Evolutionary conservation across 768 basidiomycete genomes (phyloP), one percentile per base, ranked within the genome.

Genomic region (Collybia sp.): DNA sequence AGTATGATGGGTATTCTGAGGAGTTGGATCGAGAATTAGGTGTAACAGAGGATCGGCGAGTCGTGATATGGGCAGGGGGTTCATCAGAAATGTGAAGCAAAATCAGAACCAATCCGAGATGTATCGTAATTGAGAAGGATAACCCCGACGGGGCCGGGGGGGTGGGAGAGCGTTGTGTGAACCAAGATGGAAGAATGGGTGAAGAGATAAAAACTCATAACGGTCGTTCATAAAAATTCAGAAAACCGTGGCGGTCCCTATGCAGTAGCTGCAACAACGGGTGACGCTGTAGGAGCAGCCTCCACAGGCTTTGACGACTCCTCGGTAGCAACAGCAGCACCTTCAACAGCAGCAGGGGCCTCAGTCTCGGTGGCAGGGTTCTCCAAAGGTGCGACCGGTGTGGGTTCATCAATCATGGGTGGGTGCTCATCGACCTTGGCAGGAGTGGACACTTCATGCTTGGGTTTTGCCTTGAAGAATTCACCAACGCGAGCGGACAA

Each of bases 391-490:
- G 88, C 89, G 52, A 93, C 80, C 10, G 85, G 85, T 25, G 76
- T 57, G 41, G 88, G 88, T 69, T 88, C 82, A 42, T 91, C 92
- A 54, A 93, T 87, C 74, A 83, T 82, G 53, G 92, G 91, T 33
- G 92, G 89, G 63, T 89, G 75, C 72, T 92, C 88, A 52, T 91
- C 85, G 47, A 93, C 88, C 76, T 91, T 93, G 39, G 88, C 75
- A 46, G 90, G 80, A 5, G 82, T 60, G 10, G 74, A 59, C 31
- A 81, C 77, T 59, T 88, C 84, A 12, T 68, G 54, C 69, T 81
- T 88, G 61, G 74, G 70, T 72, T 77, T 88, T 45, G 75, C 41
- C 75, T 85, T 91, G 81, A 94, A 89, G 66, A 94, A 77, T 44
- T 85, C 86, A 44, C 76, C 77, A 36, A 95, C 82, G 16, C 89